A percentile compares a stretch with the other conserved stretches of the same genome.
Conservation (phyloP, 176 grass and related monocot genomes). For the Thalia dealbata region DNA sequence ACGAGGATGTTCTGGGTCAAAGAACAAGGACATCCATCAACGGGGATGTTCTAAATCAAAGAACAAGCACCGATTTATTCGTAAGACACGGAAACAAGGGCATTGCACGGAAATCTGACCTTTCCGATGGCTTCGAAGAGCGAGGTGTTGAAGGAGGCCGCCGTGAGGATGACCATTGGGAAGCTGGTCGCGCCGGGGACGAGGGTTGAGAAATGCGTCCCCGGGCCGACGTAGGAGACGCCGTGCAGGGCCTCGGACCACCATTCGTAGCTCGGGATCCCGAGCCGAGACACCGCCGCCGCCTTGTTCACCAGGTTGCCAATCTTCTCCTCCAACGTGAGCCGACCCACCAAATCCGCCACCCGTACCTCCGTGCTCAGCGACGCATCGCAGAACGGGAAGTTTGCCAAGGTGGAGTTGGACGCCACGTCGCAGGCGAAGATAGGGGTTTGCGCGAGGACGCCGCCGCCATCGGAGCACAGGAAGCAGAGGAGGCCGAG, state of each 20-base stretch:
- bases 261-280: constrained; percentile 58
- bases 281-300: constrained; percentile 28
- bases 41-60: background rate
- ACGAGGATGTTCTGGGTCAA: too few relatives aligned
- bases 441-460: constrained; percentile 8
- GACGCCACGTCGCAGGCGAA: constrained; percentile 42
- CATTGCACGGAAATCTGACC: constrained; percentile 22
- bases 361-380: constrained; percentile 22
- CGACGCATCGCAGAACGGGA: constrained; percentile 36
- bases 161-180: constrained; percentile 59
- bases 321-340: constrained; percentile 50
- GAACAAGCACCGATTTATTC: background rate
- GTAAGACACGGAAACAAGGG: background rate
- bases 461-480: background rate
- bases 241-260: constrained; percentile 76
- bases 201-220: constrained; percentile 22
- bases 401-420: background rate
- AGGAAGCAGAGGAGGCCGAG: background rate
- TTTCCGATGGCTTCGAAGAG: constrained; percentile 65
- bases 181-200: constrained; percentile 53
- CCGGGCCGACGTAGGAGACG: constrained; percentile 46
- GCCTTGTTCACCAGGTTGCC: constrained; percentile 43
- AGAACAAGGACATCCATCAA: background rate
- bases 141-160: constrained; percentile 54
- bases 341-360: constrained; percentile 40